A percentile compares a stretch with the other conserved stretches of the same genome.
These are phyloP conservation scores for Galerina sulciceps DNA, from an alignment of 768 basidiomycete species.

Conservation along the genomic window DNA sequence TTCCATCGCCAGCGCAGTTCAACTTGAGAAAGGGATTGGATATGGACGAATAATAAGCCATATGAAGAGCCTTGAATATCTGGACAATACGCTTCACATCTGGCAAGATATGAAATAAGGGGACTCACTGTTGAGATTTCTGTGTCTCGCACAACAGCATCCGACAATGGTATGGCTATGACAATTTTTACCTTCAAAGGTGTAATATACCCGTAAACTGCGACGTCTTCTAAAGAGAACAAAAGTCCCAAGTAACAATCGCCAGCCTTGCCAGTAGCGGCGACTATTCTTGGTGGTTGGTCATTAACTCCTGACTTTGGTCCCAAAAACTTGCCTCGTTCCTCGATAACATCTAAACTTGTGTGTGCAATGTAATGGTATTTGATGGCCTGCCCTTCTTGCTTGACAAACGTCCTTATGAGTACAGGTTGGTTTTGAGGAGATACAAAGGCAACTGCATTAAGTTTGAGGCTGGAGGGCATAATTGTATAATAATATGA, in stretches of 20 bases:
- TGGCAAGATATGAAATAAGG: background rate
- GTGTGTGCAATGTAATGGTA: slow-evolving; percentile 94
- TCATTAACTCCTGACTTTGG: background rate
- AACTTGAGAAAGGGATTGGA: slow-evolving; percentile 87
- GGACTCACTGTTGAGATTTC: slow-evolving; percentile 73
- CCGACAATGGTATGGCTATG: slow-evolving; percentile 76
- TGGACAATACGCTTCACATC: slow-evolving; percentile 29
- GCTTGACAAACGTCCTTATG: slow-evolving; percentile 70
- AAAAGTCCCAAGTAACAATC: slow-evolving; percentile 88
- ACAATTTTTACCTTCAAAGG: slow-evolving; percentile 89
- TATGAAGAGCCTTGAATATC: slow-evolving; percentile 90
- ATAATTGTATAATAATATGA: slow-evolving; percentile 35
- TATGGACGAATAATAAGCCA: slow-evolving; percentile 82
- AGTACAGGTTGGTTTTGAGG: slow-evolving; percentile 83
- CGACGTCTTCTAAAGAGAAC: slow-evolving; percentile 91
- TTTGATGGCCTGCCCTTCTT: slow-evolving; percentile 63
- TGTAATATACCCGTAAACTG: slow-evolving; percentile 91
- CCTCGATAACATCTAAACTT: slow-evolving; percentile 88
- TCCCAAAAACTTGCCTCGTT: slow-evolving; percentile 65
- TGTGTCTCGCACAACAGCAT: slow-evolving; percentile 78
- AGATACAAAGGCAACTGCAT: slow-evolving; percentile 86
- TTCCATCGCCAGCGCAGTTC: slow-evolving; percentile 49
- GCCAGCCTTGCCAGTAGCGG: slow-evolving; percentile 58
- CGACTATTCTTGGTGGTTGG: slow-evolving; percentile 31
- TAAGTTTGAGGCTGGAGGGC: slow-evolving; percentile 71